These are phyloP conservation scores for Hypoxylon trugodes DNA, from an alignment of 495 filamentous ascomycete genomes.

Conservation along the genomic window DNA sequence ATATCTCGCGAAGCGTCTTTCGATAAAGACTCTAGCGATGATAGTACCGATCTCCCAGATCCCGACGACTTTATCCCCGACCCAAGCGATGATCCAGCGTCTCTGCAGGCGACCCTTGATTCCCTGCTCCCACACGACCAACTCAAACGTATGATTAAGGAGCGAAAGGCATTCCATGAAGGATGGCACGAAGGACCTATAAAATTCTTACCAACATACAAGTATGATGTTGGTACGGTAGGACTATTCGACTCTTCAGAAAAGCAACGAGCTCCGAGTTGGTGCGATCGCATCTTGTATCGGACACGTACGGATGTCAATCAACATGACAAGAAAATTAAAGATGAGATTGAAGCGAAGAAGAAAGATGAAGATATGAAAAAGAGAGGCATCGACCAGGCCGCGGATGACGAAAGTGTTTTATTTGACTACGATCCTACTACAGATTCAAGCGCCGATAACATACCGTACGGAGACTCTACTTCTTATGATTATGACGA, in stretches of 20 bases:
- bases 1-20: constrained; percentile 45
- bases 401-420: constrained; percentile 79
- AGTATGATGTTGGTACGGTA: constrained; percentile 95
- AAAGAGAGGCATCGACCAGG: constrained; percentile 76
- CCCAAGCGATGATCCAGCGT: constrained; percentile 61
- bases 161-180: constrained; percentile 82
- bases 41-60: constrained; percentile 56
- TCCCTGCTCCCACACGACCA: constrained; percentile 93
- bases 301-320: constrained; percentile 75
- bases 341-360: constrained; percentile 70
- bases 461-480: constrained; percentile 45
- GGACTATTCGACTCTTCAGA: constrained; percentile 94
- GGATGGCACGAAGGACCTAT: constrained; percentile 93
- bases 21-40: constrained; percentile 46
- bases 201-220: constrained; percentile 90
- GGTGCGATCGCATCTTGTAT: constrained; percentile 97
- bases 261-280: constrained; percentile 90
- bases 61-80: constrained; percentile 64
- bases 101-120: constrained; percentile 81
- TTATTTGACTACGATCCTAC: constrained; percentile 92
- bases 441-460: constrained; percentile 63
- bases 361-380: constrained; percentile 87
- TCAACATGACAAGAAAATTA: constrained; percentile 71
- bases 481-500: constrained; percentile 66
- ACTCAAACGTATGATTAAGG: constrained; percentile 74